Percentiles rank a stretch among this genome's conserved stretches.
Evolutionary conservation across 495 filamentous ascomycete species (phyloP).

Genomic region (Immersiella caudata): DNA sequence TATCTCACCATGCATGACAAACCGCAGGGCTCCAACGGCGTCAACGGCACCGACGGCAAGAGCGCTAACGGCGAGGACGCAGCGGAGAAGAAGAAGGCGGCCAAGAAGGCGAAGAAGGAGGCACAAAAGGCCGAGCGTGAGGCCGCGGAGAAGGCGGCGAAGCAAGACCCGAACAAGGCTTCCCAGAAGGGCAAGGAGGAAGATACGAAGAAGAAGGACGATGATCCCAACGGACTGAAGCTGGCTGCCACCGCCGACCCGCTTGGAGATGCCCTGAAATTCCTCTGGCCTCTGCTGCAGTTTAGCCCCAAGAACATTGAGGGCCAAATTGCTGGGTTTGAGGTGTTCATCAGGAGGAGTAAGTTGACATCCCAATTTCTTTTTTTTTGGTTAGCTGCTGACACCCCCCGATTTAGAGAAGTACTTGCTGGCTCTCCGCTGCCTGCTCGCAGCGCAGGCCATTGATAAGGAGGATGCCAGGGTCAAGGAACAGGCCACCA

Average conservation of each 20-base stretch:
- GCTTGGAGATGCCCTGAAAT: slow-evolving; percentile 84
- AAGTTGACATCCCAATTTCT: slow-evolving; percentile 42
- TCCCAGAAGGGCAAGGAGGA: slow-evolving; percentile 51
- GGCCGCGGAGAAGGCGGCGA: slow-evolving; percentile 71
- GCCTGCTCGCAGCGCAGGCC: slow-evolving; percentile 70
- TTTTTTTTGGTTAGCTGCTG: slow-evolving; percentile 27
- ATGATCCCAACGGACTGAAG: slow-evolving; percentile 79
- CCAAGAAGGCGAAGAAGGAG: slow-evolving; percentile 94
- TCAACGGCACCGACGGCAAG: slow-evolving; percentile 47
- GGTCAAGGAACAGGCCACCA: slow-evolving; percentile 73
- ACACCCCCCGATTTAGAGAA: slow-evolving; percentile 63
- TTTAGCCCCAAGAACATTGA: slow-evolving; percentile 80
- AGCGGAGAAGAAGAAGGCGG: slow-evolving; percentile 84
- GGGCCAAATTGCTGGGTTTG: slow-evolving; percentile 82
- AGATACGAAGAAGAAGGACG: slow-evolving; percentile 77
- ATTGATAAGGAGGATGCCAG: slow-evolving; percentile 73
- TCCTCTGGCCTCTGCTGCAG: slow-evolving; percentile 76
- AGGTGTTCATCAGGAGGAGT: slow-evolving; percentile 81
- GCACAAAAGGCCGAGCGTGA: slow-evolving; percentile 81
- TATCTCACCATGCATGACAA: slow-evolving; percentile 82
- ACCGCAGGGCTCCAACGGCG: slow-evolving; percentile 63
- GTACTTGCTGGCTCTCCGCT: slow-evolving; percentile 81
- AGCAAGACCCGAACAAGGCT: slow-evolving; percentile 70
- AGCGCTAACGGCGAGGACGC: slow-evolving; percentile 59
- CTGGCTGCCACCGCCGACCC: slow-evolving; percentile 80